Percentiles rank a stretch among this genome's conserved stretches.
Conservation (phyloP, 2,329 filamentous ascomycete genomes). For the Sclerotinia glacialis region DNA sequence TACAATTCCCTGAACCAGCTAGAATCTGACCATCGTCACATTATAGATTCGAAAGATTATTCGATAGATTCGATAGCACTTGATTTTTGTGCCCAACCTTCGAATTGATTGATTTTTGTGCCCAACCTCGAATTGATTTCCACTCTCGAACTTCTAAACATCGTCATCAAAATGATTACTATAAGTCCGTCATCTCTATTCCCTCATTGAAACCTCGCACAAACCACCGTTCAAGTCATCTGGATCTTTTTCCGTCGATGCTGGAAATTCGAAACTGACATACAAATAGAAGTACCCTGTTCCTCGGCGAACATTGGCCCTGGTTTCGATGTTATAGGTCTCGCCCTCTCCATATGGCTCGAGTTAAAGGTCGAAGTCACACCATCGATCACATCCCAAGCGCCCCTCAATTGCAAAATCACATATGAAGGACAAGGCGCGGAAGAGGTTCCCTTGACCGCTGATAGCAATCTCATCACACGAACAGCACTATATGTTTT, state of each 20-base stretch:
- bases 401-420: slow-evolving; percentile 79
- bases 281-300: slow-evolving; percentile 64
- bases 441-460: slow-evolving; percentile 74
- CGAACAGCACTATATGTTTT: slow-evolving; percentile 92
- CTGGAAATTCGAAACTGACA: slow-evolving; percentile 8
- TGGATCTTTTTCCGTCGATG: not conserved
- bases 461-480: slow-evolving; percentile 88
- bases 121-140: not conserved
- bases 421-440: slow-evolving; percentile 78
- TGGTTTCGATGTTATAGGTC: slow-evolving; percentile 95
- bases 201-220: not conserved
- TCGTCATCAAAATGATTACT: slow-evolving; percentile 28
- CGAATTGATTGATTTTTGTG: not conserved
- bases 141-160: not conserved
- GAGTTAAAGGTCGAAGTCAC: slow-evolving; percentile 81
- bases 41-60: too few species aligned
- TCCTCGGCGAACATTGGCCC: slow-evolving; percentile 97
- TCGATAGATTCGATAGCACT: slow-evolving; percentile 12
- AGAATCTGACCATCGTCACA: too few species aligned
- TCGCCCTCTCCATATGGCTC: slow-evolving; percentile 90
- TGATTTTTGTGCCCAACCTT: not conserved
- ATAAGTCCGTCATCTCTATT: slow-evolving; percentile 29
- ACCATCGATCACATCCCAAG: slow-evolving; percentile 53
- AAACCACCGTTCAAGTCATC: not conserved
- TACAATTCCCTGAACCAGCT: too few species aligned